Evolutionary conservation across 164 flowering plant species (phyloP).

Genomic region (Chimonanthus salicifolius): DNA sequence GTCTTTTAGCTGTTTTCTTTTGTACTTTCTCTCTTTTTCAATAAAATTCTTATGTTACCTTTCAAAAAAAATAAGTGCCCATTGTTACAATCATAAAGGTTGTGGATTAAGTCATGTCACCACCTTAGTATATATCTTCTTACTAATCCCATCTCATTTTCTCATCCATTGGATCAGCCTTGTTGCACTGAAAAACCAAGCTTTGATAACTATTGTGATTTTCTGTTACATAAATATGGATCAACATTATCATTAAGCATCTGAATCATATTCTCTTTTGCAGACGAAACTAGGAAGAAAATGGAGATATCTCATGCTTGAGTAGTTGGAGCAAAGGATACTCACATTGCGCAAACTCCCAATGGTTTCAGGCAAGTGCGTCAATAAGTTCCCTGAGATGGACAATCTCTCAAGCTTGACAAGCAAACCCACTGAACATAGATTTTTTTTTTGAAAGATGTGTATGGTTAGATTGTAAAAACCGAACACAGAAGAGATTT

Average conservation of each 20-base stretch:
- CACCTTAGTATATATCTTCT: too few species aligned
- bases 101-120: too few species aligned
- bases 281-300: neutral
- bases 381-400: constrained; percentile 56
- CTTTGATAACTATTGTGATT: too few species aligned
- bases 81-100: too few species aligned
- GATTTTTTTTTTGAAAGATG: constrained; percentile 3
- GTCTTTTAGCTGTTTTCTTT: too few species aligned
- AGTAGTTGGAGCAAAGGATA: constrained; percentile 3
- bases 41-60: too few species aligned
- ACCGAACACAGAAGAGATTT: neutral
- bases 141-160: too few species aligned
- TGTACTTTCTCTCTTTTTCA: too few species aligned
- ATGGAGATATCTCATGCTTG: neutral
- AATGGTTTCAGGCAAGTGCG: constrained; percentile 78
- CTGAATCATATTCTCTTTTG: neutral
- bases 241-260: neutral
- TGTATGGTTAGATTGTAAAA: constrained; percentile 2
- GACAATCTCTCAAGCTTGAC: constrained; percentile 83
- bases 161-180: too few species aligned
- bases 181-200: too few species aligned
- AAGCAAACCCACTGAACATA: constrained; percentile 74
- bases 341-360: constrained; percentile 98
- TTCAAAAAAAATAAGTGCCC: too few species aligned
- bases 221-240: neutral